A percentile compares a stretch with the other conserved stretches of the same genome.
Evolutionary conservation across 495 filamentous ascomycete genomes (phyloP).

Genomic region (Aspergillus olivimuriae): DNA sequence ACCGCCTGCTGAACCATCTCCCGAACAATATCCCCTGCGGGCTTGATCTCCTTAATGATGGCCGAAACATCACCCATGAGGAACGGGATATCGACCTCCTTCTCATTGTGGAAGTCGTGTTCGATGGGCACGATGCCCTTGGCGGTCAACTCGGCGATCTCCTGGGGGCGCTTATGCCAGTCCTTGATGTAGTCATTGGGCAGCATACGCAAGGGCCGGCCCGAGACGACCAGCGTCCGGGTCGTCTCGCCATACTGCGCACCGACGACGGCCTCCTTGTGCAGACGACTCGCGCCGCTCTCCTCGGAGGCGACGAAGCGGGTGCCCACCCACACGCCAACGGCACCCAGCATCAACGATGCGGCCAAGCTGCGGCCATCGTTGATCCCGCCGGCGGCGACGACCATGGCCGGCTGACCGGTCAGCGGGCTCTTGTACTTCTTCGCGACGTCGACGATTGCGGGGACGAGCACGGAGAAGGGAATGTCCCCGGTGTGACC

Average conservation of each 20-base stretch:
- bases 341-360: constrained; percentile 66
- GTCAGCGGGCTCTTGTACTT: constrained; percentile 50
- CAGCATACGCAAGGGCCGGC: constrained; percentile 71
- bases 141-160: constrained; percentile 64
- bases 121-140: constrained; percentile 71
- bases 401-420: constrained; percentile 55
- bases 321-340: constrained; percentile 79
- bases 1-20: constrained; percentile 84
- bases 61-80: constrained; percentile 94
- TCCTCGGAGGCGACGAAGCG: constrained; percentile 74
- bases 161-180: constrained; percentile 70
- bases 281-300: constrained; percentile 67
- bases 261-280: constrained; percentile 74
- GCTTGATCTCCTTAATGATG: constrained; percentile 63
- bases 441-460: constrained; percentile 66
- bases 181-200: constrained; percentile 73
- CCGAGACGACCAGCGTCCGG: constrained; percentile 71
- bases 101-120: constrained; percentile 69
- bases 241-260: constrained; percentile 70
- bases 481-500: constrained; percentile 77
- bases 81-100: constrained; percentile 75
- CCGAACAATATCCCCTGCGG: constrained; percentile 72
- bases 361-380: constrained; percentile 67
- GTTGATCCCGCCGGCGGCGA: constrained; percentile 70
- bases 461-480: constrained; percentile 64